These are phyloP conservation scores for Paulownia fortunei DNA, from an alignment of 257 asterid genomes.

Conservation along the genomic window DNA sequence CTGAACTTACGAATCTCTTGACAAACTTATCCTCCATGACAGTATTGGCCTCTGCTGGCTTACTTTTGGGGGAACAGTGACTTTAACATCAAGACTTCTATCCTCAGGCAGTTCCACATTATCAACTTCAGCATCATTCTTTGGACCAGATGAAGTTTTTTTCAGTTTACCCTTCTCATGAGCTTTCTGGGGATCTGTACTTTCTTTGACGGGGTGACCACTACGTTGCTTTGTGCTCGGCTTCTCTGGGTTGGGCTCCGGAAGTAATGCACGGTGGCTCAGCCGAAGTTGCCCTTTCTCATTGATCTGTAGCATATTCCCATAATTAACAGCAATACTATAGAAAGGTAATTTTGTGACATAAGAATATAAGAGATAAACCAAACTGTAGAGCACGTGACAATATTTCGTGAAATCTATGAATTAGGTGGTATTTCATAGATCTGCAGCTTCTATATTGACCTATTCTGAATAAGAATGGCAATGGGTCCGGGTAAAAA, in stretches of 20 bases:
- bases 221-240: slow-evolving; percentile 44
- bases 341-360: neutral
- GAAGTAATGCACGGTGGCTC: slow-evolving; percentile 93
- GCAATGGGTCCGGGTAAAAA: too few relatives aligned
- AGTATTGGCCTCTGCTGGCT: slow-evolving; percentile 32
- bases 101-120: slow-evolving; percentile 39
- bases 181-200: slow-evolving; percentile 40
- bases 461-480: neutral
- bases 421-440: neutral
- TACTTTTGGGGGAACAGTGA: slow-evolving; percentile 27
- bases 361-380: neutral
- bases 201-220: slow-evolving; percentile 44
- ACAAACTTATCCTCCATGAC: slow-evolving; percentile 47
- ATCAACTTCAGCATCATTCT: slow-evolving; percentile 41
- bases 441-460: neutral
- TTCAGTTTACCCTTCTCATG: slow-evolving; percentile 52
- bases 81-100: slow-evolving; percentile 19
- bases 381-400: slow-evolving; percentile 17
- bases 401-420: neutral
- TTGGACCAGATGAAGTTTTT: slow-evolving; percentile 35
- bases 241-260: slow-evolving; percentile 66
- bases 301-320: slow-evolving; percentile 62
- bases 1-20: slow-evolving; percentile 47
- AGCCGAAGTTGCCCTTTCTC: slow-evolving; percentile 96
- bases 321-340: neutral